A percentile compares a stretch with the other conserved stretches of the same genome.
Conservation (phyloP, 2,329 filamentous ascomycete species). For the Mycogone perniciosa region DNA sequence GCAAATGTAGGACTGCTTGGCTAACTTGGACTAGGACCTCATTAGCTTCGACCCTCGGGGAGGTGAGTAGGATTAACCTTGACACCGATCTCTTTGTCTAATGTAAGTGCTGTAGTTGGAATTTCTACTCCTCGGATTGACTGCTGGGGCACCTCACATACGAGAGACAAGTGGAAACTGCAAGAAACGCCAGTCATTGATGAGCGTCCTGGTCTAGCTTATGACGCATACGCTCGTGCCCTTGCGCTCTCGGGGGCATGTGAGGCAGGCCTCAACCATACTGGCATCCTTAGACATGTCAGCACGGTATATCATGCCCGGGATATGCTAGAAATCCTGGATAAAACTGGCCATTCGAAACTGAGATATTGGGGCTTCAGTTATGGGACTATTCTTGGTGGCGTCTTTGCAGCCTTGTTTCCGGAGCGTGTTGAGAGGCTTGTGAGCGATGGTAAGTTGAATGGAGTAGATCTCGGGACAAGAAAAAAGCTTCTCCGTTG, state of each 20-base stretch:
- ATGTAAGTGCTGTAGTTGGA: constrained; percentile 29
- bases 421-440: constrained; percentile 45
- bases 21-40: constrained; percentile 31
- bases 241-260: constrained; percentile 38
- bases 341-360: constrained; percentile 35
- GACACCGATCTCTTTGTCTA: neutral
- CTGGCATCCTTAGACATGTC: constrained; percentile 34
- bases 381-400: constrained; percentile 48
- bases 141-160: constrained; percentile 41
- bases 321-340: constrained; percentile 42
- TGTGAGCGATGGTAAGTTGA: constrained; percentile 41
- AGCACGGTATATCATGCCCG: constrained; percentile 40
- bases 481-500: neutral
- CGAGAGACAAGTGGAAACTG: constrained; percentile 35
- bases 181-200: constrained; percentile 40
- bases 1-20: neutral
- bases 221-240: constrained; percentile 39
- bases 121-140: constrained; percentile 44
- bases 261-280: constrained; percentile 31
- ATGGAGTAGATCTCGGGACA: neutral
- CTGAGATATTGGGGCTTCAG: constrained; percentile 50
- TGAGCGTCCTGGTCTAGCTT: constrained; percentile 39
- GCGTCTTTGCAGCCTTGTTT: constrained; percentile 46
- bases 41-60: constrained; percentile 47
- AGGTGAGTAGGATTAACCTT: constrained; percentile 19